These are phyloP conservation scores for Trichoderma lentiforme DNA, from an alignment of 2,329 filamentous ascomycete genomes.

Conservation along the genomic window DNA sequence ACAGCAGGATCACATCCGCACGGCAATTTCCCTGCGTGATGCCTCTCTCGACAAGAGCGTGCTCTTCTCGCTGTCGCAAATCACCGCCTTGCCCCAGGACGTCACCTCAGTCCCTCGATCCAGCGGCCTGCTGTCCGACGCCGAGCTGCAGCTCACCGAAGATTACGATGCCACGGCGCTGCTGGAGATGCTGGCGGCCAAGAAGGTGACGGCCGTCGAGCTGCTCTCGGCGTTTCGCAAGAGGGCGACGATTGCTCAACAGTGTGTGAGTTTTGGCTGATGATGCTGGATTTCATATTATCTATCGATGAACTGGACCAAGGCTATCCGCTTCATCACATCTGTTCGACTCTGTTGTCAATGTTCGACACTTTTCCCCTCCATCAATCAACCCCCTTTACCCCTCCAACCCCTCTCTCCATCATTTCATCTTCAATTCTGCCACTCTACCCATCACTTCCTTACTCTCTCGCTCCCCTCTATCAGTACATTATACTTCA, in stretches of 20 bases:
- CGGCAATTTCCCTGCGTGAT: conserved; percentile 2
- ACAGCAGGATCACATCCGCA: conserved; percentile 3
- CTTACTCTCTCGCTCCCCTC: neutral
- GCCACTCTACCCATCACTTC: neutral
- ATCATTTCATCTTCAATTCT: neutral
- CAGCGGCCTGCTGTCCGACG: conserved; percentile 1
- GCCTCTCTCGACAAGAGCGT: conserved; percentile 14
- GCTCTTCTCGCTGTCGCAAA: neutral
- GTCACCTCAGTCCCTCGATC: conserved; percentile 10
- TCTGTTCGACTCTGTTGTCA: neutral
- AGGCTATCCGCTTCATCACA: neutral
- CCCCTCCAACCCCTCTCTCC: neutral
- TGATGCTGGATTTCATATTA: neutral
- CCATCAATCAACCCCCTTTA: neutral
- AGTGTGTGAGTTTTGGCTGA: neutral
- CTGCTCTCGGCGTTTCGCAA: conserved; percentile 11
- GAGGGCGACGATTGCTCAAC: conserved; percentile 15
- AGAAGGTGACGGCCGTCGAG: conserved; percentile 5
- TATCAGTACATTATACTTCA: too few species aligned
- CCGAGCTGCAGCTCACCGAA: conserved; percentile 10
- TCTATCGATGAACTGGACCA: too few species aligned
- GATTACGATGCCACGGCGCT: conserved; percentile 12
- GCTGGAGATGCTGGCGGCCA: conserved; percentile 12
- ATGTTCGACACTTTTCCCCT: neutral
- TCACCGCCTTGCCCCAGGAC: neutral